These are phyloP conservation scores for Bryum argenteum DNA, from an alignment of 225 moss, liverwort and hornwort genomes.

Conservation along the genomic window DNA sequence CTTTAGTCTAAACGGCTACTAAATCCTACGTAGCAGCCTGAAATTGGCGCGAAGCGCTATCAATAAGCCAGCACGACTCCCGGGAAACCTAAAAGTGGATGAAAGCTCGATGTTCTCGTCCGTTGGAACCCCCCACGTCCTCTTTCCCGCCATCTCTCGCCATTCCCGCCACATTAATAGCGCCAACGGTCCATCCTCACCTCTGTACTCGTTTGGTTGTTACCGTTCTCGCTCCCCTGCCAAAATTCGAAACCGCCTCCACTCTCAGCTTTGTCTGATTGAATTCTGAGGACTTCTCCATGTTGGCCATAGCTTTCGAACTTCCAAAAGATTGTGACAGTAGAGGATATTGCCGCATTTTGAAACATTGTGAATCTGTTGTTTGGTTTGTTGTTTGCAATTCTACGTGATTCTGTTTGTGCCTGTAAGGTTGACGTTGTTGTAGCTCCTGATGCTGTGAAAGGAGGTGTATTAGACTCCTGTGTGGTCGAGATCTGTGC, in stretches of 20 bases:
- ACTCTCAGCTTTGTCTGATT: neutral
- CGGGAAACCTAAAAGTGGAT: neutral
- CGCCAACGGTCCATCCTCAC: constrained; percentile 18
- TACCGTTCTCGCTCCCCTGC: neutral
- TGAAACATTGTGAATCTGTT: neutral
- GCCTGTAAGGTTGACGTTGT: neutral
- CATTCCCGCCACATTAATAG: constrained; percentile 40
- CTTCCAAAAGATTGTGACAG: neutral
- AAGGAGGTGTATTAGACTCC: constrained; percentile 8
- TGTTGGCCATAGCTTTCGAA: neutral
- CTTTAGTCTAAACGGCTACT: constrained; percentile 30
- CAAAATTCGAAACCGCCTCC: neutral
- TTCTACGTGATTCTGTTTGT: neutral
- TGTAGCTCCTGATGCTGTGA: neutral
- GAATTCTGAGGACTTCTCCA: neutral
- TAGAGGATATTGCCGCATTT: constrained; percentile 1
- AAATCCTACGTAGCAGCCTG: neutral
- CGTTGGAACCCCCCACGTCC: constrained; percentile 26
- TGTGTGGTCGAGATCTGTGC: constrained; percentile 6
- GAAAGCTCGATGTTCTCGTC: neutral
- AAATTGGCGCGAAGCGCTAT: constrained; percentile 34
- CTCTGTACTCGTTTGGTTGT: neutral
- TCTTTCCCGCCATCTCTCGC: constrained; percentile 38
- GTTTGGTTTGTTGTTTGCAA: constrained; percentile 15
- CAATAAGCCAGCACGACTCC: constrained; percentile 24